Base-by-base conservation (phyloP, 2,329 filamentous ascomycete genomes). In the Sphaerostilbella broomeana region DNA sequence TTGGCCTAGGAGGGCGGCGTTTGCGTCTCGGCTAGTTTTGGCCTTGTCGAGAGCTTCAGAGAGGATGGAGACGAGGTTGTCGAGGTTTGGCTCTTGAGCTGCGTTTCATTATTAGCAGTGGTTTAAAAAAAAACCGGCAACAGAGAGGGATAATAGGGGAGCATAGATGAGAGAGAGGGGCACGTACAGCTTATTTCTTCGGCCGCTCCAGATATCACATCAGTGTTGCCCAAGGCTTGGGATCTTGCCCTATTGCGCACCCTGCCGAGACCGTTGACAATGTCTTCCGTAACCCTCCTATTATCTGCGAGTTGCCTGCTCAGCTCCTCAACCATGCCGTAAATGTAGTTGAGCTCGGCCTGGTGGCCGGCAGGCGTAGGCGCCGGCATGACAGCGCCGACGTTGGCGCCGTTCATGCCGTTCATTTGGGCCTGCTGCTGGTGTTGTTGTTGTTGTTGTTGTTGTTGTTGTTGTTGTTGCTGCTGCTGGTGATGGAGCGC, bases 341-440 rank as follows among this genome's bases (percentile, higher is more conserved):
- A 81, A 53, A 83, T 79, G 59, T 79, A 77, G 54, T 79, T 80
- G 44, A 83, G 70, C 58, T 83, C 79, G 37, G 77, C 73, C 58
- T 82, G 77, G 56, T 83, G 78, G 33, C 77, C 78, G 13, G 78
- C 79, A n/a, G 78, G 78, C 12, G 75, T 79, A 11, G 78, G 77
- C 30, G 71, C 67, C 33, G 69, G 66, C 42, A 71, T 68, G 44
- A 66, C 67, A 21, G 61, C 62, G 19, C 64, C 60, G 61, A 70
- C 63, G 50, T 64, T 67, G 47, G 57, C 61, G 51, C 68, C 69
- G 49, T 71, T 72, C 52, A 70, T 64, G 45, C 68, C 68, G 55
- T 72, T 72, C 68, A 72, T 72, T 40, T 38, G 43, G 37, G 29
- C 33, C 12, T 44, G 46, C 30, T 48, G 47, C 32, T 50, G 45